These are phyloP conservation scores for Ascochyta clinopodiicola DNA, from an alignment of 2,329 filamentous ascomycete genomes.

Conservation along the genomic window DNA sequence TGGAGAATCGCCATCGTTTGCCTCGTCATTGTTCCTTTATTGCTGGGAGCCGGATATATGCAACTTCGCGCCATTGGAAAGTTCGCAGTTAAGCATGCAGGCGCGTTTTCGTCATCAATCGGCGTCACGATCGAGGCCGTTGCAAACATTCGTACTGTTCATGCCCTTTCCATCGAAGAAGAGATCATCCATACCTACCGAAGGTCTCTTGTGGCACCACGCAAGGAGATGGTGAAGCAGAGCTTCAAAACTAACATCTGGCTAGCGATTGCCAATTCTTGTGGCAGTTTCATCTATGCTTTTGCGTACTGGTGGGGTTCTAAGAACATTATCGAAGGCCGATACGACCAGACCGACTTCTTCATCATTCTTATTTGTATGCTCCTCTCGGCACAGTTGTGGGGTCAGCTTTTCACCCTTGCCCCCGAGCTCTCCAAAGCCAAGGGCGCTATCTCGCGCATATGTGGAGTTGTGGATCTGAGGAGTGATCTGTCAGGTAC, in stretches of 20 bases:
- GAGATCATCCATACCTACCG: constrained; percentile 56
- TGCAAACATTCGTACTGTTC: constrained; percentile 60
- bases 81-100: constrained; percentile 63
- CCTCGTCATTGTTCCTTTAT: constrained; percentile 70
- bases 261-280: constrained; percentile 66
- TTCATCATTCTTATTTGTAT: constrained; percentile 76
- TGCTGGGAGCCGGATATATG: constrained; percentile 73
- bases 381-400: constrained; percentile 74
- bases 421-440: constrained; percentile 77
- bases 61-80: constrained; percentile 67
- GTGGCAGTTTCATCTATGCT: constrained; percentile 73
- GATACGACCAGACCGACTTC: constrained; percentile 72
- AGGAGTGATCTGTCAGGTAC: constrained; percentile 25
- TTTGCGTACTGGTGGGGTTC: constrained; percentile 84
- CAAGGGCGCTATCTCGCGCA: constrained; percentile 72
- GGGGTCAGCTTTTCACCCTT: constrained; percentile 76
- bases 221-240: constrained; percentile 57
- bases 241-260: constrained; percentile 63
- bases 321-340: constrained; percentile 70
- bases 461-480: constrained; percentile 67
- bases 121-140: constrained; percentile 61
- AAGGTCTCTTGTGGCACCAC: constrained; percentile 54
- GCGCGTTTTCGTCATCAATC: constrained; percentile 59
- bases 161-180: constrained; percentile 59
- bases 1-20: constrained; percentile 80